A percentile compares a stretch with the other conserved stretches of the same genome.
Conservation (phyloP, 2,329 filamentous ascomycete genomes). For the Corynespora cassiicola region DNA sequence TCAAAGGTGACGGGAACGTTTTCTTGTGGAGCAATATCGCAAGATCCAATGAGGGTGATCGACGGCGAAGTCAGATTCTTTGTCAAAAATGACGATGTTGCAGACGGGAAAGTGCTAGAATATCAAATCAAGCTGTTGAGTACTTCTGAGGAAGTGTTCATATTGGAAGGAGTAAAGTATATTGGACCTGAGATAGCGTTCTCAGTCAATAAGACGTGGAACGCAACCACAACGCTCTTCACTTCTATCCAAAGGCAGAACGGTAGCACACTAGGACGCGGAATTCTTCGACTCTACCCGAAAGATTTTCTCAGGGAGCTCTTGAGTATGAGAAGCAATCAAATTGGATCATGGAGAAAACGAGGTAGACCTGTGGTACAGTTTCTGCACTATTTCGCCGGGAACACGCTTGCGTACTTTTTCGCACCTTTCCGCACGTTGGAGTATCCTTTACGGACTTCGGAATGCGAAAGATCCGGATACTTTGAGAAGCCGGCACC, state of each 20-base stretch:
- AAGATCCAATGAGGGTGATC: slow-evolving; percentile 65
- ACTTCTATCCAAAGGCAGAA: slow-evolving; percentile 60
- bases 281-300: slow-evolving; percentile 64
- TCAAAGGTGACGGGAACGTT: slow-evolving; percentile 66
- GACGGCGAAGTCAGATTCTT: slow-evolving; percentile 66
- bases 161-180: slow-evolving; percentile 69
- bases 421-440: slow-evolving; percentile 62
- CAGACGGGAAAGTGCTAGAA: slow-evolving; percentile 65
- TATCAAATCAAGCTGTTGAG: slow-evolving; percentile 69
- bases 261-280: slow-evolving; percentile 61
- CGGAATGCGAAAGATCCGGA: slow-evolving; percentile 45
- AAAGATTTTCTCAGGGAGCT: slow-evolving; percentile 63
- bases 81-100: slow-evolving; percentile 57
- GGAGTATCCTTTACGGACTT: slow-evolving; percentile 62
- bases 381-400: slow-evolving; percentile 58
- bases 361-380: neutral
- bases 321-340: slow-evolving; percentile 59
- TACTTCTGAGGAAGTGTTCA: slow-evolving; percentile 58
- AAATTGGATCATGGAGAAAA: neutral
- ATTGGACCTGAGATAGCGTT: slow-evolving; percentile 66
- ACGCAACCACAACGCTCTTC: slow-evolving; percentile 67
- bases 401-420: slow-evolving; percentile 60
- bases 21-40: slow-evolving; percentile 51
- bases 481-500: slow-evolving; percentile 60
- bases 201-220: slow-evolving; percentile 63